A percentile compares a stretch with the other conserved stretches of the same genome.
Evolutionary conservation across 1,284 basidiomycete genomes (phyloP).

Genomic region (Neonothopanus nambi): DNA sequence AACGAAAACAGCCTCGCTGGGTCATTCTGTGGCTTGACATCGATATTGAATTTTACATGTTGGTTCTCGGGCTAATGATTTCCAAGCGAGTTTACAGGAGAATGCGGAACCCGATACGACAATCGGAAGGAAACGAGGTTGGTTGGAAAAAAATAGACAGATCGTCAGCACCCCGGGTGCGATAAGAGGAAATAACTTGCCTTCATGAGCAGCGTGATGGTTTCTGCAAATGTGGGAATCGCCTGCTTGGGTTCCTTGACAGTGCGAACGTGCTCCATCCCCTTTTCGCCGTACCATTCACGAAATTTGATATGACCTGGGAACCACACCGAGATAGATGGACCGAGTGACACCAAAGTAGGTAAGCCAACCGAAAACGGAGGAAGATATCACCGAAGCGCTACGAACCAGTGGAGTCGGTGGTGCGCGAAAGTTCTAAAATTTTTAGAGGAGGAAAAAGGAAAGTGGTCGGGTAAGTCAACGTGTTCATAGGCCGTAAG

Average conservation of each 20-base stretch:
- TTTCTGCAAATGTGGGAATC: constrained; percentile 87
- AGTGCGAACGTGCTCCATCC: constrained; percentile 85
- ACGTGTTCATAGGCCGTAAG: too few relatives aligned
- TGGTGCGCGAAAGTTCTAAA: constrained; percentile 69
- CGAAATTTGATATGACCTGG: constrained; percentile 69
- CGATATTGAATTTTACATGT: constrained; percentile 88
- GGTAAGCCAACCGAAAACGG: constrained; percentile 21
- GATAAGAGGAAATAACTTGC: constrained; percentile 37
- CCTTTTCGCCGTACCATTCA: constrained; percentile 70
- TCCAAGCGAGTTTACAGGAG: neutral
- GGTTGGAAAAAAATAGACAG: constrained; percentile 8
- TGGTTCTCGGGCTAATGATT: constrained; percentile 71
- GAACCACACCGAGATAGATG: neutral
- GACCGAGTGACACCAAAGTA: neutral
- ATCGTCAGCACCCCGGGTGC: constrained; percentile 11
- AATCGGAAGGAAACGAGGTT: too few relatives aligned
- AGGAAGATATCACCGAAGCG: constrained; percentile 7
- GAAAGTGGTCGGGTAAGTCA: constrained; percentile 17
- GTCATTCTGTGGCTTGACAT: constrained; percentile 93
- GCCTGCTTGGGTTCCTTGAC: constrained; percentile 79
- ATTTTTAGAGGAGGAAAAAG: too few relatives aligned
- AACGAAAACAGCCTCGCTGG: constrained; percentile 85
- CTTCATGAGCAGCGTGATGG: constrained; percentile 79
- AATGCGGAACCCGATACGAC: too few relatives aligned
- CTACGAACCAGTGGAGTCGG: constrained; percentile 58